These are phyloP conservation scores for Hyphopichia wangnamkhiaoensis DNA, from an alignment of 1,139 yeast species.

Conservation along the genomic window DNA sequence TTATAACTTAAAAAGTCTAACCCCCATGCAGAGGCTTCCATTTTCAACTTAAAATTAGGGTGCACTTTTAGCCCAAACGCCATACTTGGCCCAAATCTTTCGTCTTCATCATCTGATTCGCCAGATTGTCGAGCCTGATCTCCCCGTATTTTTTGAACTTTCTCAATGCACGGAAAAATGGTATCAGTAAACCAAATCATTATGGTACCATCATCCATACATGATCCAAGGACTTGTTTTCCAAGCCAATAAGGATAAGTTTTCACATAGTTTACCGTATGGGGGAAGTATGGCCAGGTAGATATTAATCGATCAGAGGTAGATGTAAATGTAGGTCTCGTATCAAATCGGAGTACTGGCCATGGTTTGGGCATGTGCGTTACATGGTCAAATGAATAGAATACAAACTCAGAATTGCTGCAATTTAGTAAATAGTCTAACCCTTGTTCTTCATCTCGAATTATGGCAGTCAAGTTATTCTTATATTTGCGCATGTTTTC, in stretches of 20 bases:
- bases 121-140: not conserved
- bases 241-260: conserved; percentile 26
- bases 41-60: conserved; percentile 39
- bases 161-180: conserved; percentile 20
- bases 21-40: conserved; percentile 66
- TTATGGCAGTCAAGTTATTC: conserved; percentile 31
- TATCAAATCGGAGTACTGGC: conserved; percentile 36
- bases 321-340: conserved; percentile 40
- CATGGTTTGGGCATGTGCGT: conserved; percentile 19
- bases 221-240: conserved; percentile 43
- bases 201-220: conserved; percentile 60
- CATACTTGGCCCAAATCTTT: conserved; percentile 7
- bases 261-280: conserved; percentile 52
- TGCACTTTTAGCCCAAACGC: conserved; percentile 19
- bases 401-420: conserved; percentile 29
- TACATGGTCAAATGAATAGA: conserved; percentile 28
- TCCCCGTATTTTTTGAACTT: conserved; percentile 6
- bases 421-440: conserved; percentile 28
- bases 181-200: conserved; percentile 42
- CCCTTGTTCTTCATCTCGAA: conserved; percentile 10
- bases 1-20: conserved; percentile 38
- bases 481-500: conserved; percentile 31
- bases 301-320: conserved; percentile 39
- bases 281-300: conserved; percentile 57
- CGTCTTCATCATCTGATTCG: conserved; percentile 4